Evolutionary conservation across 2,329 filamentous ascomycete genomes (phyloP).

Genomic region (Corinectria fuckeliana): DNA sequence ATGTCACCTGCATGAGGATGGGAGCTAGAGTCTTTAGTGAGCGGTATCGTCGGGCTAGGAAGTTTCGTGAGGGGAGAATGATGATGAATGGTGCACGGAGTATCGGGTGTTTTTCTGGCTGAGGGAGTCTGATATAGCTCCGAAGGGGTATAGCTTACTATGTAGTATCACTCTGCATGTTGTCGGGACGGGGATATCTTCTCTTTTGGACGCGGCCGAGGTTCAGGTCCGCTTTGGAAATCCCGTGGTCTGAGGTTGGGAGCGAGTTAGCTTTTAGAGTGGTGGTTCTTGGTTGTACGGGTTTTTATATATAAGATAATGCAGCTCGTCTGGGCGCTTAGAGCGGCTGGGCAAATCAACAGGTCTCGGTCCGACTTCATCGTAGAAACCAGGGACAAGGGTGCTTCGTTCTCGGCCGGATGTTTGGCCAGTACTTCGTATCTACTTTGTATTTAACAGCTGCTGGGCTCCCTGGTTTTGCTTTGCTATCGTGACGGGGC

Average conservation of each 20-base stretch:
- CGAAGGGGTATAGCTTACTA: slow-evolving; percentile 2
- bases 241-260: neutral
- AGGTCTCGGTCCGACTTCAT: neutral
- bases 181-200: slow-evolving; percentile 6
- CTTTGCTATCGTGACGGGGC: neutral
- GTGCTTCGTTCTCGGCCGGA: neutral
- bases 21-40: slow-evolving; percentile 17
- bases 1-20: slow-evolving; percentile 37
- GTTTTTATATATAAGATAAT: neutral
- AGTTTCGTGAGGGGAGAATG: neutral
- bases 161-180: neutral
- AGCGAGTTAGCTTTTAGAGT: neutral
- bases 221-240: slow-evolving; percentile 3
- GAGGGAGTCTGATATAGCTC: slow-evolving; percentile 11
- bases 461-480: neutral
- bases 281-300: slow-evolving; percentile 4
- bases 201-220: slow-evolving; percentile 12
- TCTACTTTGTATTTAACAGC: too few species aligned
- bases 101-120: neutral
- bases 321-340: slow-evolving; percentile 18
- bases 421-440: too few species aligned
- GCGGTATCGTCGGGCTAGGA: slow-evolving; percentile 9
- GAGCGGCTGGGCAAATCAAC: slow-evolving; percentile 17
- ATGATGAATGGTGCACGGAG: too few species aligned
- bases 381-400: slow-evolving; percentile 7